These are phyloP conservation scores for Barnettozyma californica DNA, from an alignment of 805 yeast species.

Conservation along the genomic window DNA sequence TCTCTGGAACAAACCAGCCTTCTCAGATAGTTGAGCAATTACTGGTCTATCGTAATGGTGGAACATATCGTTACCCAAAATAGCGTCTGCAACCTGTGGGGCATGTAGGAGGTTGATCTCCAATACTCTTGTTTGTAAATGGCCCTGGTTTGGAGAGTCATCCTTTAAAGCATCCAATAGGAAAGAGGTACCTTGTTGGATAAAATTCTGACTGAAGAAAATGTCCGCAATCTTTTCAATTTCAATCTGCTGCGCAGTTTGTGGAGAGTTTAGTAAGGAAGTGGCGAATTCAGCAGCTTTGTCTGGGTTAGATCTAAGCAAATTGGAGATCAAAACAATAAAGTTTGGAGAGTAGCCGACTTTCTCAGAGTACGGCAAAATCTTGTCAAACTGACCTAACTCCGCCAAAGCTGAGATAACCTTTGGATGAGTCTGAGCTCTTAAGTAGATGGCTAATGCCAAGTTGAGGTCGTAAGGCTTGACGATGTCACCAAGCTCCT, in stretches of 20 bases:
- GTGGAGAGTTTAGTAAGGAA: conserved; percentile 65
- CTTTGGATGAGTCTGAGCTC: conserved; percentile 78
- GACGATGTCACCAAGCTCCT: conserved; percentile 94
- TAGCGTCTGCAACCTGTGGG: conserved; percentile 99
- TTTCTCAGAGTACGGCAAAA: conserved; percentile 88
- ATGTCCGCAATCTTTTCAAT: conserved; percentile 87
- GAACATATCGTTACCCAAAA: conserved; percentile 92
- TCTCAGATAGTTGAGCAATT: conserved; percentile 88
- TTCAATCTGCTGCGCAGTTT: conserved; percentile 55
- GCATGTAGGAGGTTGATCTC: conserved; percentile 93
- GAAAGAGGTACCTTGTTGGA: conserved; percentile 98
- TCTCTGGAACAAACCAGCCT: conserved; percentile 92
- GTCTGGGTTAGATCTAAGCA: conserved; percentile 92
- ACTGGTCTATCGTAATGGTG: conserved; percentile 92
- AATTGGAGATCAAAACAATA: conserved; percentile 81
- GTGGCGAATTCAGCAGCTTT: conserved; percentile 97
- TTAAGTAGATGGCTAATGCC: conserved; percentile 86
- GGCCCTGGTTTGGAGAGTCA: conserved; percentile 92
- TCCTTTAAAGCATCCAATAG: conserved; percentile 90
- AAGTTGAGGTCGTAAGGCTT: conserved; percentile 80
- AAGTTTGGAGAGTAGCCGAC: conserved; percentile 87
- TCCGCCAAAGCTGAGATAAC: conserved; percentile 92
- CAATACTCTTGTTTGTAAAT: conserved; percentile 87
- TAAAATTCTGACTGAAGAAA: conserved; percentile 87
- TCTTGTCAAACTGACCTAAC: conserved; percentile 93